Conservation (phyloP, 73 alveolate species). For the Paramecium tetraurelia region DNA sequence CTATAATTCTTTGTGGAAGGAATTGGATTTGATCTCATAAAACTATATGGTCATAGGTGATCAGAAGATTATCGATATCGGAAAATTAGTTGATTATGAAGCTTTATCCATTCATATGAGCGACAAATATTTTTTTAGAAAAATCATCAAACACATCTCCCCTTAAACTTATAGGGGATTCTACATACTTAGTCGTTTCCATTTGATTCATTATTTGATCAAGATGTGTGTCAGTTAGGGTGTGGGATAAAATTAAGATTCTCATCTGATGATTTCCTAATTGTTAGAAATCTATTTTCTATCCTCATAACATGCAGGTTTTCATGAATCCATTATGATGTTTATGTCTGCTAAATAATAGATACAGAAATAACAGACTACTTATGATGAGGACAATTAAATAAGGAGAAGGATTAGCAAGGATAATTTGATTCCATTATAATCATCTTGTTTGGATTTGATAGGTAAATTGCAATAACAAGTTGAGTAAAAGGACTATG, state of each 20-base stretch:
- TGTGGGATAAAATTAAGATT: background rate
- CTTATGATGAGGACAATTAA: background rate
- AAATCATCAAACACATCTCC: slow-evolving; percentile 16
- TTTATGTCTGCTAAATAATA: slow-evolving; percentile 28
- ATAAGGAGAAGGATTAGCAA: background rate
- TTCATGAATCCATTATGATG: slow-evolving; percentile 51
- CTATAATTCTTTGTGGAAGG: slow-evolving; percentile 6
- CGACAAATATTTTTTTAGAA: slow-evolving; percentile 33
- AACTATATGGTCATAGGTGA: slow-evolving; percentile 27
- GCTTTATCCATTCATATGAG: slow-evolving; percentile 41
- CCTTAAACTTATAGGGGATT: slow-evolving; percentile 47
- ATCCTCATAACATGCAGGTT: slow-evolving; percentile 43
- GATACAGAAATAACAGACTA: background rate
- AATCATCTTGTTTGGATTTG: slow-evolving; percentile 29
- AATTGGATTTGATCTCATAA: background rate
- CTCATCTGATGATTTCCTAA: background rate
- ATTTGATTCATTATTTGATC: slow-evolving; percentile 30
- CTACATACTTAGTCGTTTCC: slow-evolving; percentile 9
- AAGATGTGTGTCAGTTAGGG: slow-evolving; percentile 19
- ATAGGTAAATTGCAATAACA: background rate
- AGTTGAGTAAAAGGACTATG: background rate
- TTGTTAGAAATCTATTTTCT: slow-evolving; percentile 6
- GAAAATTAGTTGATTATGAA: slow-evolving; percentile 46
- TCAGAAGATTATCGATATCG: slow-evolving; percentile 9
- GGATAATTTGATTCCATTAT: slow-evolving; percentile 18